These are phyloP conservation scores for Schoenoplectus tabernaemontani DNA, from an alignment of 202 grass and related monocot genomes.

Conservation along the genomic window DNA sequence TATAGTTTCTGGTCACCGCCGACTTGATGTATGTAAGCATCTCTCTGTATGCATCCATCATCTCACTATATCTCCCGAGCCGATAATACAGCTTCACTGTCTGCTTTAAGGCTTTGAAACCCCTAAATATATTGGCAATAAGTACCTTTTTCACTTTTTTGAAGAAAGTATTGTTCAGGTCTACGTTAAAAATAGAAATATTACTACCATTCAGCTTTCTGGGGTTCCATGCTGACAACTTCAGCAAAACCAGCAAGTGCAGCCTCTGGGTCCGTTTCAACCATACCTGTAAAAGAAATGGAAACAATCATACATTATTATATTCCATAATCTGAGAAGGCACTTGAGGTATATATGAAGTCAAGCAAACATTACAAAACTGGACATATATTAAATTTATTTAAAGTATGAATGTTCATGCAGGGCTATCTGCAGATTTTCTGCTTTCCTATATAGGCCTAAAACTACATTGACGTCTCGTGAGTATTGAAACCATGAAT, in stretches of 20 bases:
- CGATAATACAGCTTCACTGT: slow-evolving; percentile 97
- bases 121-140: slow-evolving; percentile 42
- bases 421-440: background rate
- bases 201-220: slow-evolving; percentile 90
- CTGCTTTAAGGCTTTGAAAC: slow-evolving; percentile 97
- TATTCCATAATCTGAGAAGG: background rate
- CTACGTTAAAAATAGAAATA: background rate
- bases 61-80: slow-evolving; percentile 87
- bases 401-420: background rate
- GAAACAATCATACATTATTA: background rate
- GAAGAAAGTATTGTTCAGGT: background rate
- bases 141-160: background rate
- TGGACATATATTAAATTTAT: background rate
- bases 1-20: slow-evolving; percentile 96
- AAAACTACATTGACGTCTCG: background rate
- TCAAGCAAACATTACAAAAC: background rate
- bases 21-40: slow-evolving; percentile 99
- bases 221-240: slow-evolving; percentile 90
- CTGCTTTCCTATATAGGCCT: background rate
- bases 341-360: background rate
- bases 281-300: slow-evolving; percentile 48
- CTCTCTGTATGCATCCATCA: slow-evolving; percentile 97
- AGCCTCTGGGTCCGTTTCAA: slow-evolving; percentile 87
- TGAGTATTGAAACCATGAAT: background rate
- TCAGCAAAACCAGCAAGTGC: slow-evolving; percentile 88